Evolutionary conservation across 768 basidiomycete species (phyloP).

Genomic region (Mycena vulgaris): DNA sequence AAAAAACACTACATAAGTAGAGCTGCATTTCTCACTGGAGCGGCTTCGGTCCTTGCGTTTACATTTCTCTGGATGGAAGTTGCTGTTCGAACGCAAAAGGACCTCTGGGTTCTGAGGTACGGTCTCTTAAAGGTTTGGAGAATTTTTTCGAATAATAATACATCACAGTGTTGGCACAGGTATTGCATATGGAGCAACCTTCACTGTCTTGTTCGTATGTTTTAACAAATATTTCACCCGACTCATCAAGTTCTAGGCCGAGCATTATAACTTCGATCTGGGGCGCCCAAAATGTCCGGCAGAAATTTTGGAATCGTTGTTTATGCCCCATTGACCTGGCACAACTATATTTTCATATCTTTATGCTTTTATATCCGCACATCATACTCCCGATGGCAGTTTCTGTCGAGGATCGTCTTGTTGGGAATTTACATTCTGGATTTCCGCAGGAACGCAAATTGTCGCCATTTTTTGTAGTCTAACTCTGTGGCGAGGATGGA

Average conservation of each 20-base stretch:
- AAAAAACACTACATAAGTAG: slow-evolving; percentile 74
- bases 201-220: slow-evolving; percentile 62
- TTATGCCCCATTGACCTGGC: slow-evolving; percentile 82
- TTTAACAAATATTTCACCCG: not conserved
- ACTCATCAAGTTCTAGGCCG: slow-evolving; percentile 60
- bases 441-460: slow-evolving; percentile 59
- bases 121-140: slow-evolving; percentile 22
- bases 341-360: slow-evolving; percentile 85
- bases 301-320: slow-evolving; percentile 85
- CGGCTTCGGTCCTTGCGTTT: slow-evolving; percentile 62
- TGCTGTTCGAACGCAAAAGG: slow-evolving; percentile 62
- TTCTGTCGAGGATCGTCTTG: slow-evolving; percentile 74
- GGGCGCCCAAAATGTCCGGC: slow-evolving; percentile 77
- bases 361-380: slow-evolving; percentile 78
- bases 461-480: slow-evolving; percentile 61
- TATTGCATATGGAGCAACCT: slow-evolving; percentile 77
- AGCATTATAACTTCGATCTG: slow-evolving; percentile 80
- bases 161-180: slow-evolving; percentile 73
- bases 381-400: slow-evolving; percentile 58
- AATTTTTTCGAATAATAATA: slow-evolving; percentile 14
- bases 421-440: slow-evolving; percentile 77
- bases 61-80: slow-evolving; percentile 72
- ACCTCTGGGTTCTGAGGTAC: slow-evolving; percentile 83
- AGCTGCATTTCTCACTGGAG: slow-evolving; percentile 69
- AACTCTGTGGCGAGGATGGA: slow-evolving; percentile 77